Base-by-base conservation (phyloP, 2,329 filamentous ascomycete species). In the Amauroascus niger region DNA sequence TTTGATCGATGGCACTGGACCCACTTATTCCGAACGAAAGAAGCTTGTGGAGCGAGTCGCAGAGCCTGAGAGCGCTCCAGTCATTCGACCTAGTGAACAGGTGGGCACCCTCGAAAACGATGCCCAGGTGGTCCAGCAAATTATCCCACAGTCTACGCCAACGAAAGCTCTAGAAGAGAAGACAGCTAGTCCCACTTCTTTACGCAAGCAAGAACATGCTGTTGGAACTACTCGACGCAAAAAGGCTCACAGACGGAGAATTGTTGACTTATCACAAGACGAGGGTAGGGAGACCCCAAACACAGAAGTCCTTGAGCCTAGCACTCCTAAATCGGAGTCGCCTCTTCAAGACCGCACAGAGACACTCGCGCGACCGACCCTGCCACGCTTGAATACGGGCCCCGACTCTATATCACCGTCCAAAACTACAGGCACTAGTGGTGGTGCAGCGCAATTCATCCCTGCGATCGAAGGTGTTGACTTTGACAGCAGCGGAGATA, bases 1-100 rank as follows among this genome's bases (percentile, higher is more conserved):
- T 56, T 76, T 88, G 44, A 91, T 98, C 61, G 93, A 98, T 67
- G 84, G 86, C 1, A 81, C 81, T 32, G 85, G 85, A 0, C 91
- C 93, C 0, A 84, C 80, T n/a, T 94, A 88, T 64, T 80, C 83
- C 14, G 93, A 98, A 73, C 84, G 83, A 65, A 88, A 88, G 63
- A 84, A 87, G 60, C 77, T 98, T 41, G 79, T 90, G 4, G 90
- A 96, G 49, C 82, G 90, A 45, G 87, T 78, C 9, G 84, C 87
- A 1, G 83, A 94, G 61, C 81, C 84, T 16, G 79, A 86, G 24
- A 83, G 80, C 35, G 83, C 89, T 7, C 88, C 89, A 0, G 83
- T 95, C 14, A 79, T 95, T 55, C 88, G 85, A 66, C 81, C 84
- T 13, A 75, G 77, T 24, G 75, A 77, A 3, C 78, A 32, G 9